Base-by-base conservation (phyloP, 352 stramenopile genomes). In the Phytopythium sindhum region DNA sequence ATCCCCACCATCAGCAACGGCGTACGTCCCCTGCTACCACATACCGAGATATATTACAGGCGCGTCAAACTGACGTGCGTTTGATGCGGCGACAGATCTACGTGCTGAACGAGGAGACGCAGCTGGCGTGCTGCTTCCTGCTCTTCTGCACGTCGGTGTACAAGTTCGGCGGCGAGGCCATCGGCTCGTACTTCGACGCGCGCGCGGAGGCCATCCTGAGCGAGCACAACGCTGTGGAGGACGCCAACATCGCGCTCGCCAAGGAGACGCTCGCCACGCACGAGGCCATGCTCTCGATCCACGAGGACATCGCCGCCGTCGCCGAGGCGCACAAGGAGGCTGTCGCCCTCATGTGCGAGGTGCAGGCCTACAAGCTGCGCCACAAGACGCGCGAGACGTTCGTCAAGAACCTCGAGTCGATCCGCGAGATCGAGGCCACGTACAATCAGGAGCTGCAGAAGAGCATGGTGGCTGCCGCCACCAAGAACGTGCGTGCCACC, bases 311-410 rank as follows among this genome's bases (percentile, higher is more conserved):
- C 65, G 82, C 81, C 19, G 70, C 75, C 29, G 75, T 95, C 23
- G 84, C 84, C 24, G 80, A 86, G 56, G 84, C 84, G 62, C 86
- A 95, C 81, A 90, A 93, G 79, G 86, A 91, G 41, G 84, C 84
- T 33, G 71, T 95, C 12, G 79, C 71, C 52, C 77, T 95, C 48
- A 85, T 95, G 84, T 95, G 86, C 82, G 57, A 91, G 68, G 86
- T 95, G 53, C 84, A 95, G 74, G 79, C 81, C 28, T 85, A 84
- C 71, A 95, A 95, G 76, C 72, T 95, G 61, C 82, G 81, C 64
- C 86, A 95, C 84, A 93, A 95, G 83, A 95, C 86, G 57, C 86
- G 86, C 65, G 84, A 93, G 48, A 90, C 84, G 59, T 95, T 93
- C 65, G 73, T 95, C 23, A 90, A 90, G 73, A 95, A 95, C 77